Conservation (phyloP, 1,284 basidiomycete genomes). For the Erythrobasidium hasegawianum region DNA sequence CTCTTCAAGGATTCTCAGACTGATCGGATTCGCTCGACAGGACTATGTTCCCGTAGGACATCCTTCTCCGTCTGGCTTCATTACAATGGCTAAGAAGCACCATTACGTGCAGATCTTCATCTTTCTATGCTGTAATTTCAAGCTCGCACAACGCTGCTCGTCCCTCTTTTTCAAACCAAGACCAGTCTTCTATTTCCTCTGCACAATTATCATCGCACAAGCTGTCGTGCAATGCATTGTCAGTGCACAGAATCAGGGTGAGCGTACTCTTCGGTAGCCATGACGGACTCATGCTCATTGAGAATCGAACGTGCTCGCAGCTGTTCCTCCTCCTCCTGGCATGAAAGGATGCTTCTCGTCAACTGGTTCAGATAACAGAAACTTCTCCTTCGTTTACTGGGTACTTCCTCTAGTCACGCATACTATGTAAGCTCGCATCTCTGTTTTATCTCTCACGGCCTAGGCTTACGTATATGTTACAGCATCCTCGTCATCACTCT, state of each 20-base stretch:
- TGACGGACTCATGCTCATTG: background rate
- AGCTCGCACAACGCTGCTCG: constrained; percentile 28
- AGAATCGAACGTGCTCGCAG: background rate
- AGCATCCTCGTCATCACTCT: constrained; percentile 29
- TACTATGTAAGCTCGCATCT: constrained; percentile 16
- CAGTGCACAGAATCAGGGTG: constrained; percentile 28
- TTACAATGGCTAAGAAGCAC: background rate
- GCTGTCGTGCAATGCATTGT: constrained; percentile 19
- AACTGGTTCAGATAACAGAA: background rate
- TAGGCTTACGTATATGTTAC: background rate
- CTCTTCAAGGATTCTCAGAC: background rate
- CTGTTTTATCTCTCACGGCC: background rate
- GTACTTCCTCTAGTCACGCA: constrained; percentile 27
- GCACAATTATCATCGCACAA: constrained; percentile 13
- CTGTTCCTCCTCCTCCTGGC: constrained; percentile 19
- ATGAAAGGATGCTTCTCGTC: constrained; percentile 27
- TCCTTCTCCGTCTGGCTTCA: background rate
- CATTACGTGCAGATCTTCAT: constrained; percentile 26
- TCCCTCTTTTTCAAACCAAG: constrained; percentile 18
- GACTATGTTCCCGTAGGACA: constrained; percentile 20
- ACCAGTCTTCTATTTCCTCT: constrained; percentile 23
- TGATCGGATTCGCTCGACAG: background rate
- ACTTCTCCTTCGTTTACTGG: constrained; percentile 29
- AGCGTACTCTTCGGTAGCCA: no score
- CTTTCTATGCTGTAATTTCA: constrained; percentile 34